phyloP scores from a whole-genome alignment of 1,284 basidiomycete species.

The Sporisorium scitamineum region DNA sequence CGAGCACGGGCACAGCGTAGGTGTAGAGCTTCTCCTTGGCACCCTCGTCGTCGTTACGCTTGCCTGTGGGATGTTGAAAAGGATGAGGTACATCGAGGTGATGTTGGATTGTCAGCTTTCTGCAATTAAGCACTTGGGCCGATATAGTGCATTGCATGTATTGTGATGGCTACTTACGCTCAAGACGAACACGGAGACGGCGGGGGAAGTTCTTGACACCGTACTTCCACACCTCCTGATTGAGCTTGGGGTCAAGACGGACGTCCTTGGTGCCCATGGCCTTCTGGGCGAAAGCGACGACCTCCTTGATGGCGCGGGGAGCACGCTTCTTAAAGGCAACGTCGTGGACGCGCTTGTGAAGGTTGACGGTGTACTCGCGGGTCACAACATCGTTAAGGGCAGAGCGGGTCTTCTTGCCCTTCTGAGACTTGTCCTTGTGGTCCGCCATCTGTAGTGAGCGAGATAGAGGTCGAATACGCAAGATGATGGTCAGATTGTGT shows the following conservation, averaged over 20 bases:
- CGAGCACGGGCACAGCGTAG: slow-evolving; percentile 66
- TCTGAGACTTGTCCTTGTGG: slow-evolving; percentile 63
- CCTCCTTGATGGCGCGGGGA: slow-evolving; percentile 68
- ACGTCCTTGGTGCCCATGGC: slow-evolving; percentile 69
- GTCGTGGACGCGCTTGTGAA: slow-evolving; percentile 68
- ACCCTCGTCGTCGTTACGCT: slow-evolving; percentile 70
- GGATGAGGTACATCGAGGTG: neutral
- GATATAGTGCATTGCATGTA: neutral
- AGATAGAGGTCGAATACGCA: neutral
- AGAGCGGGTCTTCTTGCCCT: slow-evolving; percentile 69
- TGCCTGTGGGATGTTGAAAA: slow-evolving; percentile 21
- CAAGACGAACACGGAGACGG: slow-evolving; percentile 66
- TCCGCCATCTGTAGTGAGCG: slow-evolving; percentile 55
- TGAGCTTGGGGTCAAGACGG: slow-evolving; percentile 69
- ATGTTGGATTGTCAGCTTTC: neutral
- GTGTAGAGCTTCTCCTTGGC: slow-evolving; percentile 70
- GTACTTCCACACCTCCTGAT: slow-evolving; percentile 69
- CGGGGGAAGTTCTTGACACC: slow-evolving; percentile 69
- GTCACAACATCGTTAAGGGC: slow-evolving; percentile 63
- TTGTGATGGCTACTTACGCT: slow-evolving; percentile 37
- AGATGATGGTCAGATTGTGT: slow-evolving; percentile 17
- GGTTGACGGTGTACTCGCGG: slow-evolving; percentile 69
- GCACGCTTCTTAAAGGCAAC: slow-evolving; percentile 68
- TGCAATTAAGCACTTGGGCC: neutral
- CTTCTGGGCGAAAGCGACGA: slow-evolving; percentile 68